Evolutionary conservation across 352 stramenopile species (phyloP), one percentile per base, ranked within the genome.

Genomic region (Globisporangium lucens): DNA sequence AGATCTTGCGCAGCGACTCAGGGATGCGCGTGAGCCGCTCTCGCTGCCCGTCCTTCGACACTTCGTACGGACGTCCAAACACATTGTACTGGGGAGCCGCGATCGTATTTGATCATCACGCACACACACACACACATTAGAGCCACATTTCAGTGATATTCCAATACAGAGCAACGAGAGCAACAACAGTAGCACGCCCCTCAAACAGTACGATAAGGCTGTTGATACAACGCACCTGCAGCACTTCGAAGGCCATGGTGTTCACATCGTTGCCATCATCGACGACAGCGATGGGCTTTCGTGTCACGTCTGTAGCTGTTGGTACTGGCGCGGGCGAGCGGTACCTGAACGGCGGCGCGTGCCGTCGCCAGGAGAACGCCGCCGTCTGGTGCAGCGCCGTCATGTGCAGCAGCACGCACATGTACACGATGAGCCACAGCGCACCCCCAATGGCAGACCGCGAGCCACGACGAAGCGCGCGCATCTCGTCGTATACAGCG

Each of bases 41-140:
- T 17, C 56, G 66, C 56, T 95, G 87, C 8, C 85, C 87, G 69
- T 95, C 87, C 1, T 76, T 72, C 9, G 85, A 93, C 22, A 95
- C 80, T 69, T 89, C 73, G 49, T 76, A 78, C 24, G 87, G 85
- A 4, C 87, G 75, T 3, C 83, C 85, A 69, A 95, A 95, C 5
- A 93, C 68, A 67, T 95, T 95, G 76, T 95, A 95, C 78, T 95
- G 58, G n/a, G 61, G 17, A 17, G 63, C 33, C 12, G 66, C 10
- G 35, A 27, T 15, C n/a, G 15, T 12, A 61, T 7, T 29, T 10
- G 2, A 65, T 6, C n/a, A 43, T 24, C 10, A 47, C 22, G 35
- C 5, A 43, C 3, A 33, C 30, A 33, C 30, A 33, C 29, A 33
- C 3, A 33, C 2, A 33, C 29, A 33, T 5, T 27, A 12, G 2